Evolutionary conservation across 805 yeast genomes (phyloP), one percentile per base, ranked within the genome.

Genomic region (Yarrowia hollandica): DNA sequence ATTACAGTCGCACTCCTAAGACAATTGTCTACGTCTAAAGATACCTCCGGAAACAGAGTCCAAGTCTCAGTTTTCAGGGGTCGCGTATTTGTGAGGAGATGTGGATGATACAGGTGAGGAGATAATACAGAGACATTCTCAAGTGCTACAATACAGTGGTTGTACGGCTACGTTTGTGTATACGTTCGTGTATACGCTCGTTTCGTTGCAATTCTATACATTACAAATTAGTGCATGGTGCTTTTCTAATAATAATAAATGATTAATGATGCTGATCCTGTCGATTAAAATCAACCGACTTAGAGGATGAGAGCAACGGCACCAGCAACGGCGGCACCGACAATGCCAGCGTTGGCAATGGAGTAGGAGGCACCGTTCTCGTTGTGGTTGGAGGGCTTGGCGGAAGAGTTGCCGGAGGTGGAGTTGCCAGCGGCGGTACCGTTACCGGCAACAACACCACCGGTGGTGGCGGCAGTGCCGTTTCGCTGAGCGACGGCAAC

Each of bases 291-390:
- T 14, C 33, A 52, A 52, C 8, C 42, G 59, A 56, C 60, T 71
- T 71, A 71, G 67, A 71, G 71, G 62, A 71, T 67, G 23, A 71
- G 68, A 57, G 74, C 74, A 61, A 70, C 67, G 61, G 74, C 74
- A 61, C 74, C 74, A 60, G 74, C 74, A 64, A 71, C 74, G 63
- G 71, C 72, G 61, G 74, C 74, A 58, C 73, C 74, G 65, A 72
- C 64, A 61, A 71, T 62, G 60, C 74, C 74, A 57, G 73, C 74
- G 64, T 69, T 69, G 63, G 70, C 66, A 37, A 68, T 60, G 69
- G 70, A 69, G 64, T 60, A 57, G 60, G 63, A 60, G 39, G 70
- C 71, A 60, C 68, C 70, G 60, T 63, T 67, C 44, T 64, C 59
- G 60, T 66, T 59, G 61, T 64, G 64, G 48, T 66, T 50, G 59